phyloP scores from a whole-genome alignment of 2,329 filamentous ascomycete genomes.

The Colletotrichum eremochloae region DNA sequence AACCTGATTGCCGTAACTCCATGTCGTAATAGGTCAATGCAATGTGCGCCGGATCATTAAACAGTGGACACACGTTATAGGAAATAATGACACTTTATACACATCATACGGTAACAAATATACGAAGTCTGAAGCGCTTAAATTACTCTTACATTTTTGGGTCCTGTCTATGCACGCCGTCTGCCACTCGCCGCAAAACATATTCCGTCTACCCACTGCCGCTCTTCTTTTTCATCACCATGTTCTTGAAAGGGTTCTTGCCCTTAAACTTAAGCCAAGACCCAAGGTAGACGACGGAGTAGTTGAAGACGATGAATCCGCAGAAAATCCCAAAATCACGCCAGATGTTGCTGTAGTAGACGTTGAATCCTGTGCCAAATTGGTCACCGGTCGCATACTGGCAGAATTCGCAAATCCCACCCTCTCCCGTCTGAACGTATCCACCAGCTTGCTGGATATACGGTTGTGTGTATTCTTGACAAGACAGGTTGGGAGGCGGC shows the following conservation, averaged over 20 bases:
- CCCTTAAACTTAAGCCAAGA: slow-evolving; percentile 57
- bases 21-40: too few species aligned
- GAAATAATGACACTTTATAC: background rate
- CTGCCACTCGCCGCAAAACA: background rate
- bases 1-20: too few species aligned
- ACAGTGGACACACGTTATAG: background rate
- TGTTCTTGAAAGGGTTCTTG: slow-evolving; percentile 53
- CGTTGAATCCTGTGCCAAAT: slow-evolving; percentile 71
- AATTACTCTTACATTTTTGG: too few species aligned
- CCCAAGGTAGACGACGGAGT: slow-evolving; percentile 53
- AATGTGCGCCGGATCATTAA: background rate
- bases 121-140: background rate
- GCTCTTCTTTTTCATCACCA: slow-evolving; percentile 48
- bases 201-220: background rate
- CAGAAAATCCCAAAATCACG: slow-evolving; percentile 75
- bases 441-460: slow-evolving; percentile 70
- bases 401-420: slow-evolving; percentile 74
- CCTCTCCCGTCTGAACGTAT: slow-evolving; percentile 68
- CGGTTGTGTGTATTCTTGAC: slow-evolving; percentile 68
- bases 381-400: slow-evolving; percentile 72
- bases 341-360: slow-evolving; percentile 74
- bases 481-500: slow-evolving; percentile 70
- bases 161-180: background rate
- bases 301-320: slow-evolving; percentile 76
- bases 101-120: background rate